phyloP scores from a whole-genome alignment of 2,329 filamentous ascomycete species.

The Claviceps sp. region DNA sequence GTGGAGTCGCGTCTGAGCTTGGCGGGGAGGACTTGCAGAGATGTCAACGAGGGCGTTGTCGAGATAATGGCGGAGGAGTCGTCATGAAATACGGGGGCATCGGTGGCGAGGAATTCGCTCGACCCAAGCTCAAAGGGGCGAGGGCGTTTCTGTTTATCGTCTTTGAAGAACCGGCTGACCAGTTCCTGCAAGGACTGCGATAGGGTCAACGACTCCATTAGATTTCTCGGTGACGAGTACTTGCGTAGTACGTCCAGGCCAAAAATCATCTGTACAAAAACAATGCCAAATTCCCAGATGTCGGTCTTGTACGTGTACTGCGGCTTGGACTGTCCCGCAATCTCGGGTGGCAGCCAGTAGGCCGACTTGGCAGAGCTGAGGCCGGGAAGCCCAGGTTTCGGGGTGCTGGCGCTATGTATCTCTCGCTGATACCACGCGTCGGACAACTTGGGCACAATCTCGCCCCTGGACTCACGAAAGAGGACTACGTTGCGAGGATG shows the following conservation, averaged over 20 bases:
- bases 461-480: slow-evolving; percentile 53
- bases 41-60: slow-evolving; percentile 28
- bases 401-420: slow-evolving; percentile 46
- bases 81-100: slow-evolving; percentile 43
- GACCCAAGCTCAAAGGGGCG: slow-evolving; percentile 63
- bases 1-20: slow-evolving; percentile 50
- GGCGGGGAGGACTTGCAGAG: slow-evolving; percentile 28
- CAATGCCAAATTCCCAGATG: slow-evolving; percentile 86
- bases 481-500: slow-evolving; percentile 70
- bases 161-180: slow-evolving; percentile 70
- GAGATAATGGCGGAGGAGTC: slow-evolving; percentile 27
- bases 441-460: slow-evolving; percentile 59
- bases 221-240: slow-evolving; percentile 63
- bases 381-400: slow-evolving; percentile 37
- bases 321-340: slow-evolving; percentile 46
- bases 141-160: slow-evolving; percentile 70
- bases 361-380: slow-evolving; percentile 55
- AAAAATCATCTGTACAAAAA: slow-evolving; percentile 89
- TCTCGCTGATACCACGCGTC: slow-evolving; percentile 60
- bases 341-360: slow-evolving; percentile 74
- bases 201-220: slow-evolving; percentile 58
- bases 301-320: slow-evolving; percentile 69
- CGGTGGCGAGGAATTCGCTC: slow-evolving; percentile 52
- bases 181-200: slow-evolving; percentile 69
- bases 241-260: slow-evolving; percentile 63